Evolutionary conservation across 129 eudicot species (phyloP), one percentile per base, ranked within the genome.

Genomic region (Flaveria sonorensis): DNA sequence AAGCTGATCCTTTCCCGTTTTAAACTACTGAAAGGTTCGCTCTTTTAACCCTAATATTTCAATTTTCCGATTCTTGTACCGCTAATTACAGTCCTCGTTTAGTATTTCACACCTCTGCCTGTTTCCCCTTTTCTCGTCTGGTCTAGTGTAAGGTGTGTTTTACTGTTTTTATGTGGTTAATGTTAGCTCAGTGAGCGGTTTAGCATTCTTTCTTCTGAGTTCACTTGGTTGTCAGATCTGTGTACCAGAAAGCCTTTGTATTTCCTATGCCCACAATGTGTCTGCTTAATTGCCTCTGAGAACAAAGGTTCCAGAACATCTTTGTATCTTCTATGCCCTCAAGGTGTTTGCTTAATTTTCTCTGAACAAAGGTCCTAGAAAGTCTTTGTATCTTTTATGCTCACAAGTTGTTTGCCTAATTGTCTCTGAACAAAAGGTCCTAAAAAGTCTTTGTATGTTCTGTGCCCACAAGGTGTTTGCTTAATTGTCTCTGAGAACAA

Each of bases 381-480:
- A 24, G 1, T 24, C 28, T 24, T 1, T 24, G 28, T 24, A 24
- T 24, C 28, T 24, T 24, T 1, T 24, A 24, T 24, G 28, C 28
- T 1, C 28, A 24, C 28, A 24, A 24, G 28, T 1, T 24, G 28
- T 24, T 24, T 24, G 28, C 28, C 1, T 24, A 24, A 24, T 24
- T 24, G 28, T 24, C 28, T 36, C 3, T 36, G 40, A 36, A 36
- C 40, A 36, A 36, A 24, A 36, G 40, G 40, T 36, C 40, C 40
- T 9, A 55, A 0, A 60, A 15, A 69, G 6, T 23, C 7, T 59
- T 23, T 73, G 7, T 36, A 36, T 53, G 36, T 53, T 55, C 8
- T 72, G 21, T 73, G 68, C 73, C 73, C 59, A 20, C 39, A 24
- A 69, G 5, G 13, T 69, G 73, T 69, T 69, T 15, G 73, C 3